These are phyloP conservation scores for Pseudogymnoascus sp. DNA, from an alignment of 2,329 filamentous ascomycete genomes.

Conservation along the genomic window DNA sequence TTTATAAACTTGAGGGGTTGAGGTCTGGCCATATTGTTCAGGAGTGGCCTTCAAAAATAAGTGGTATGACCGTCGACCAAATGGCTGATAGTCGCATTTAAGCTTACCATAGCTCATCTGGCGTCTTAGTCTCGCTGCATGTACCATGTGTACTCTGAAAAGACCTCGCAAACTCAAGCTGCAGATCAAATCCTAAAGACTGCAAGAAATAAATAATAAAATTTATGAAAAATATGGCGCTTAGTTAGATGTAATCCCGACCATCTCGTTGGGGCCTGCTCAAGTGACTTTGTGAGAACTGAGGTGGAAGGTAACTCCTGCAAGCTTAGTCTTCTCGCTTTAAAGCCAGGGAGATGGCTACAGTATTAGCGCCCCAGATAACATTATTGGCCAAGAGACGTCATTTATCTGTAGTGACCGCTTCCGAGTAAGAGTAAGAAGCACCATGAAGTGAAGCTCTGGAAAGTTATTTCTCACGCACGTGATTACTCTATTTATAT, in stretches of 20 bases:
- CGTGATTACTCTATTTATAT: background rate
- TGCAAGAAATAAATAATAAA: background rate
- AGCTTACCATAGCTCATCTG: background rate
- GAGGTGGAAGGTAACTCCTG: background rate
- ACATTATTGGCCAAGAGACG: background rate
- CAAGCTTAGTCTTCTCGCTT: background rate
- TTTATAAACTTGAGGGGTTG: background rate
- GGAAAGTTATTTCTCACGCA: background rate
- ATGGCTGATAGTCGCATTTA: background rate
- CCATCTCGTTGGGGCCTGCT: background rate
- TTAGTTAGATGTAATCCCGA: background rate
- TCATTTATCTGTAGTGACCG: background rate
- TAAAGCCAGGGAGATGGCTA: background rate
- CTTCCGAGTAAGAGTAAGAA: background rate
- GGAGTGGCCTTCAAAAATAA: background rate
- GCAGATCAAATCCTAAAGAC: background rate
- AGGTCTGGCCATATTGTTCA: background rate
- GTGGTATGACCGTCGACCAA: background rate
- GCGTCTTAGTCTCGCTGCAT: background rate
- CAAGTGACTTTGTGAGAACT: background rate
- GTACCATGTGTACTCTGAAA: background rate
- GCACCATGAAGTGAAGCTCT: background rate
- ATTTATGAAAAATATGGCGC: background rate
- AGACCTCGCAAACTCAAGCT: too few relatives aligned
- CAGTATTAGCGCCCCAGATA: background rate